Evolutionary conservation across 495 filamentous ascomycete species (phyloP).

Genomic region (Podospora anserina): DNA sequence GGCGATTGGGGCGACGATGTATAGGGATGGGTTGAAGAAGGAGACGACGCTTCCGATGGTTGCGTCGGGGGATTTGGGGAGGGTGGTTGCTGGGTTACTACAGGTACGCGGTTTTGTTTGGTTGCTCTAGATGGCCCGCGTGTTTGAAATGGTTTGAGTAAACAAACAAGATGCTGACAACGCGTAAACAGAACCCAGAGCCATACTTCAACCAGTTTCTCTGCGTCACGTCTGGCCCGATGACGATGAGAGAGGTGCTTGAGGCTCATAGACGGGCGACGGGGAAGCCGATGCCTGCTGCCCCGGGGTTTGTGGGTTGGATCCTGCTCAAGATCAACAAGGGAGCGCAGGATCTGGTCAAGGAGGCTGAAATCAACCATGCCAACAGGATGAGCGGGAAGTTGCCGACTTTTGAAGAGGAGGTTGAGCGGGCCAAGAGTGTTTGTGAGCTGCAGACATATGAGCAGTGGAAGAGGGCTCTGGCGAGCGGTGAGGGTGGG

Average conservation of each 20-base stretch:
- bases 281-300: constrained; percentile 25
- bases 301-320: constrained; percentile 24
- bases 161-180: neutral
- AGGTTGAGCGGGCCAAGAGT: constrained; percentile 28
- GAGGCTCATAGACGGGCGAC: constrained; percentile 23
- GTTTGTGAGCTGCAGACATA: constrained; percentile 28
- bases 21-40: constrained; percentile 28
- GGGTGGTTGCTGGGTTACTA: constrained; percentile 37
- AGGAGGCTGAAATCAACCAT: constrained; percentile 27
- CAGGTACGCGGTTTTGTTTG: constrained; percentile 14
- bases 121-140: neutral
- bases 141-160: neutral
- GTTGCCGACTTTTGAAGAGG: constrained; percentile 21
- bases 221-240: constrained; percentile 24
- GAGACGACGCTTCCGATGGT: constrained; percentile 32
- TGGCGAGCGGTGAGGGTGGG: neutral
- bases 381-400: constrained; percentile 20
- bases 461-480: constrained; percentile 23
- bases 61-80: constrained; percentile 41
- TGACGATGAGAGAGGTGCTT: constrained; percentile 29
- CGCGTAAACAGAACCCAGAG: constrained; percentile 24
- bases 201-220: constrained; percentile 28
- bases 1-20: constrained; percentile 21
- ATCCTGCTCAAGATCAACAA: constrained; percentile 26
- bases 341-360: constrained; percentile 20